phyloP scores from a whole-genome alignment of 305 asterid genomes.

The Andrographis paniculata region DNA sequence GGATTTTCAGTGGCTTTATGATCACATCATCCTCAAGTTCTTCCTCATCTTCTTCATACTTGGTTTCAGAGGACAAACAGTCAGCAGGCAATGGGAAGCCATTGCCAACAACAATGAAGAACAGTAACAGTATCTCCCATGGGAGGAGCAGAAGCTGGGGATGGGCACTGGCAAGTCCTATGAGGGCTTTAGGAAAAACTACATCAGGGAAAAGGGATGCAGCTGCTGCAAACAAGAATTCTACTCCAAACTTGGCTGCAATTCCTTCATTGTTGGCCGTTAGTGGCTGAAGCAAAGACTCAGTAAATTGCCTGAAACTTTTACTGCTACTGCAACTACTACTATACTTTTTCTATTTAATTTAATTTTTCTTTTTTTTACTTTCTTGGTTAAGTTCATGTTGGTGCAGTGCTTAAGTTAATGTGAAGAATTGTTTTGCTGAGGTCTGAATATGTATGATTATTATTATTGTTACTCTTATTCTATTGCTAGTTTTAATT shows the following conservation, averaged over 20 bases:
- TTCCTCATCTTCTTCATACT: slow-evolving; percentile 42
- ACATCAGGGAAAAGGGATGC: slow-evolving; percentile 43
- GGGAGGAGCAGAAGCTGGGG: slow-evolving; percentile 92
- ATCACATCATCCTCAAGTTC: slow-evolving; percentile 73
- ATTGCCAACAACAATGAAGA: slow-evolving; percentile 19
- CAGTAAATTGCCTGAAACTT: too few relatives aligned
- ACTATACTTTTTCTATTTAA: too few relatives aligned
- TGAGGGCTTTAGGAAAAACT: slow-evolving; percentile 72
- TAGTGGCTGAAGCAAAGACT: too few relatives aligned
- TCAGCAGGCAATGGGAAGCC: slow-evolving; percentile 32
- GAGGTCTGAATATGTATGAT: too few relatives aligned
- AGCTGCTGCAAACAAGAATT: slow-evolving; percentile 37
- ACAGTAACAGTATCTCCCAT: slow-evolving; percentile 40
- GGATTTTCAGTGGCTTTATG: slow-evolving; percentile 83
- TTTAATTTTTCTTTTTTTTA: too few relatives aligned
- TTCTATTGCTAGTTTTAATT: too few relatives aligned
- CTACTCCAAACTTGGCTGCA: slow-evolving; percentile 65
- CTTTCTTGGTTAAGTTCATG: too few relatives aligned
- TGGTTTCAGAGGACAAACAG: slow-evolving; percentile 37
- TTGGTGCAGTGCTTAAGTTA: too few relatives aligned
- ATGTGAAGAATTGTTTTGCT: too few relatives aligned
- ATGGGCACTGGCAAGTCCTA: slow-evolving; percentile 95
- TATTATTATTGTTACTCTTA: too few relatives aligned
- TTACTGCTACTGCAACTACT: too few relatives aligned
- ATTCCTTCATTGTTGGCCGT: slow-evolving; percentile 78